Percentiles rank a stretch among this genome's conserved stretches.
Evolutionary conservation across 805 yeast species (phyloP).

Genomic region (Lachancea sp.): DNA sequence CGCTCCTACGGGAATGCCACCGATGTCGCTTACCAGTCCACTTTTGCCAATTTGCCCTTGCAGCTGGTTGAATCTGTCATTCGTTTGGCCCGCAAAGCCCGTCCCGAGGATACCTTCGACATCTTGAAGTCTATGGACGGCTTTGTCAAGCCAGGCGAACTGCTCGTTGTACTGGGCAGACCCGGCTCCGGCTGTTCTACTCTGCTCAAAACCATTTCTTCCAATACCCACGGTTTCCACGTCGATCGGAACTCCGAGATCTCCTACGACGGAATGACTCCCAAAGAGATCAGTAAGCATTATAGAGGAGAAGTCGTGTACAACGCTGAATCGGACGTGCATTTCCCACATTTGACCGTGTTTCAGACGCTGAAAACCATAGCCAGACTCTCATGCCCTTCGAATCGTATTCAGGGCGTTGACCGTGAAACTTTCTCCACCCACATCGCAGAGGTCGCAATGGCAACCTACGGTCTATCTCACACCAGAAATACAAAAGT

Average conservation of each 20-base stretch:
- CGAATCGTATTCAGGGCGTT: slow-evolving; percentile 54
- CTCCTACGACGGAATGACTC: slow-evolving; percentile 50
- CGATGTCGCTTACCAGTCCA: slow-evolving; percentile 61
- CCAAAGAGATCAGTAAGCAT: slow-evolving; percentile 43
- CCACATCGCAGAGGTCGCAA: slow-evolving; percentile 46
- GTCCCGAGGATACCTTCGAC: slow-evolving; percentile 36
- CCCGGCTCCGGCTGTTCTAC: slow-evolving; percentile 80
- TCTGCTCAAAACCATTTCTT: slow-evolving; percentile 50
- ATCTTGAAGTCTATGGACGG: slow-evolving; percentile 66
- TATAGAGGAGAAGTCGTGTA: slow-evolving; percentile 66
- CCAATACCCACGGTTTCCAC: slow-evolving; percentile 55
- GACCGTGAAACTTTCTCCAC: slow-evolving; percentile 48
- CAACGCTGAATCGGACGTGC: slow-evolving; percentile 62
- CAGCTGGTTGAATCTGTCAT: slow-evolving; percentile 25
- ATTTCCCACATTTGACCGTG: slow-evolving; percentile 63
- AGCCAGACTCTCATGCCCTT: slow-evolving; percentile 55
- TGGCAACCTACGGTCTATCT: slow-evolving; percentile 54
- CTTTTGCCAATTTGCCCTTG: slow-evolving; percentile 41
- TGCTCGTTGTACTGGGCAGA: slow-evolving; percentile 64
- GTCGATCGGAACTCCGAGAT: slow-evolving; percentile 42
- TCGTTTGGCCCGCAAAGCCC: slow-evolving; percentile 19
- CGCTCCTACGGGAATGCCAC: slow-evolving; percentile 60
- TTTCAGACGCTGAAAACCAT: slow-evolving; percentile 60
- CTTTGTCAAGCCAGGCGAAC: slow-evolving; percentile 52
- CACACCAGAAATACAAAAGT: slow-evolving; percentile 57